phyloP scores from a whole-genome alignment of 2,329 filamentous ascomycete species.

The Cladosporium sp. region DNA sequence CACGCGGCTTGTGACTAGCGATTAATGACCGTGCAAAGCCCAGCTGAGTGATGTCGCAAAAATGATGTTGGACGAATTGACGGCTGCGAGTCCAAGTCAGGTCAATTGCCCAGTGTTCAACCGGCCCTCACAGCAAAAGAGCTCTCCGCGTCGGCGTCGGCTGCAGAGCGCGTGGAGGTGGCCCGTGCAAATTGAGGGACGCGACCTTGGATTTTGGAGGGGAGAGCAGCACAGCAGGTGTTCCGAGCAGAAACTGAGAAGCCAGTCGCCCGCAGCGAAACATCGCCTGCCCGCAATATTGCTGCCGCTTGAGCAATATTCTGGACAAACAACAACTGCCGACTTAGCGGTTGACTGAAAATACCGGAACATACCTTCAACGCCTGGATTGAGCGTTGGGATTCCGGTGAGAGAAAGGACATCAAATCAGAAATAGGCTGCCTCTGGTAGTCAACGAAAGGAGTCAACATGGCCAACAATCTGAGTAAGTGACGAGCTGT shows the following conservation, averaged over 20 bases:
- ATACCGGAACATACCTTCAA: neutral
- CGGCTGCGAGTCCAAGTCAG: too few species aligned
- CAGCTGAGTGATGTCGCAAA: too few species aligned
- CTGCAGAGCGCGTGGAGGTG: neutral
- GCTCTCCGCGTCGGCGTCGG: neutral
- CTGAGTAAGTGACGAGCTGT: conserved; percentile 28
- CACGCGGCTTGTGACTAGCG: neutral
- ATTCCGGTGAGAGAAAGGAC: neutral
- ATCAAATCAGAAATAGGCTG: conserved; percentile 2
- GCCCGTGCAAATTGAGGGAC: neutral
- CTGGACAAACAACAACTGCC: neutral
- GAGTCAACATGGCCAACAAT: conserved; percentile 15
- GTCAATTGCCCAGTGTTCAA: too few species aligned
- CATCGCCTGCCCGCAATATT: neutral
- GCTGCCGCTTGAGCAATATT: neutral
- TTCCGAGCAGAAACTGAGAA: neutral
- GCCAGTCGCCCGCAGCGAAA: neutral
- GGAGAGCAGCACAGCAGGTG: neutral
- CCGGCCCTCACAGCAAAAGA: too few species aligned
- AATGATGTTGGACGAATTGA: too few species aligned
- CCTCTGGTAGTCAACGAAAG: conserved; percentile 39
- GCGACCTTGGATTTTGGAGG: neutral
- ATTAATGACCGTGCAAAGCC: too few species aligned
- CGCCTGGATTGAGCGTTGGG: neutral
- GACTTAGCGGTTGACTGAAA: neutral